These are phyloP conservation scores for Aureobasidium uvarum DNA, from an alignment of 2,329 filamentous ascomycete species.

Conservation along the genomic window DNA sequence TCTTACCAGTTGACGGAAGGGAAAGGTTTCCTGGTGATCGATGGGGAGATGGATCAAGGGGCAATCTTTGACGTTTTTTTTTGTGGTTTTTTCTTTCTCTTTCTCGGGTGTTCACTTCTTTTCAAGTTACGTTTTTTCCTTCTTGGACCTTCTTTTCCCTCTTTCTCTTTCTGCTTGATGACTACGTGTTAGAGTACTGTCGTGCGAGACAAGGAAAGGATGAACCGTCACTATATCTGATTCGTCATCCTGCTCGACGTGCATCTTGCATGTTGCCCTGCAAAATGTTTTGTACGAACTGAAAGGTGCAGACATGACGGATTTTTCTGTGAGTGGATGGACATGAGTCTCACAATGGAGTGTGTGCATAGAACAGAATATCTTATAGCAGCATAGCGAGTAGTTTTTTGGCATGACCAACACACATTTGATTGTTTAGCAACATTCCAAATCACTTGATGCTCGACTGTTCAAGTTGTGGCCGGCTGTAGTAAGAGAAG, in stretches of 20 bases:
- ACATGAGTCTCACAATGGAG: too few relatives aligned
- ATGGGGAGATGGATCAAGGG: constrained; percentile 1
- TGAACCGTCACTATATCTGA: neutral
- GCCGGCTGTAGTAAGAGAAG: too few relatives aligned
- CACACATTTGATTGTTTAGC: too few relatives aligned
- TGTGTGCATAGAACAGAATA: too few relatives aligned
- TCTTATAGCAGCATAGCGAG: too few relatives aligned
- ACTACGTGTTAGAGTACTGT: neutral
- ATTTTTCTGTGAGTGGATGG: too few relatives aligned
- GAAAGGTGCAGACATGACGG: too few relatives aligned
- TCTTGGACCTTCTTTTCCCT: constrained; percentile 11
- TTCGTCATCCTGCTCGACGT: neutral
- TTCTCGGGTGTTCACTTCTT: constrained; percentile 6
- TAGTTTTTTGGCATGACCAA: too few relatives aligned
- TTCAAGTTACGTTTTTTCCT: constrained; percentile 5
- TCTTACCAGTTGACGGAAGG: neutral
- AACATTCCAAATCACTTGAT: too few relatives aligned
- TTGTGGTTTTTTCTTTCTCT: constrained; percentile 10
- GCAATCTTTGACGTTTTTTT: constrained; percentile 20
- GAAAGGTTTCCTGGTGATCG: neutral
- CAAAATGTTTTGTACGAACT: neutral
- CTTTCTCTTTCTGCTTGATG: neutral
- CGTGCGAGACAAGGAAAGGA: neutral
- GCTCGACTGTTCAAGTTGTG: too few relatives aligned
- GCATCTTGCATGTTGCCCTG: neutral